These are phyloP conservation scores for Sphagnum fallax DNA, from an alignment of 228 moss, liverwort and hornwort genomes.

Conservation along the genomic window DNA sequence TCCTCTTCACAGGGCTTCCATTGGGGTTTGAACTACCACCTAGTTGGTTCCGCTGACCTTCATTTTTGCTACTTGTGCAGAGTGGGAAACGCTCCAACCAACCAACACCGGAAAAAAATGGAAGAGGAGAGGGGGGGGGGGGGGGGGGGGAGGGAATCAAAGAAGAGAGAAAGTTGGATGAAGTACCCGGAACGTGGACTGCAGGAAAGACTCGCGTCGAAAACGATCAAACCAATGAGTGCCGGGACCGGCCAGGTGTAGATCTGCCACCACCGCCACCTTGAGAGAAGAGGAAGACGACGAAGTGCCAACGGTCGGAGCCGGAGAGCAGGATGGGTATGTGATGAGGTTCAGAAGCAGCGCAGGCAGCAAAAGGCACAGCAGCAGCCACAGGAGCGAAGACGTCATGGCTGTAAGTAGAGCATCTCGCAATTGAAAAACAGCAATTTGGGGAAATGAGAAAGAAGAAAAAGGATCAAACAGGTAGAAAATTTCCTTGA, in stretches of 20 bases:
- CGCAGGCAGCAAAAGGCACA: conserved; percentile 10
- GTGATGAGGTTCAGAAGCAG: conserved; percentile 2
- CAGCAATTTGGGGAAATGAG: too few species aligned
- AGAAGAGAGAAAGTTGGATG: background rate
- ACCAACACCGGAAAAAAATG: too few species aligned
- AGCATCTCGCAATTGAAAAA: too few species aligned
- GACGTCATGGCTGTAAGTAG: too few species aligned
- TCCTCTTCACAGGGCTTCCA: too few species aligned
- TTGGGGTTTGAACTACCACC: too few species aligned
- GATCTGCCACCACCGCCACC: conserved; percentile 47
- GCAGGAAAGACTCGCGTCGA: conserved; percentile 56
- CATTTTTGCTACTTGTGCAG: too few species aligned
- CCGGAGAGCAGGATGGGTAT: conserved; percentile 4
- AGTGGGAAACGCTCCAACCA: too few species aligned
- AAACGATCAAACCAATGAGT: conserved; percentile 46
- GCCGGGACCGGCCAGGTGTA: conserved; percentile 48
- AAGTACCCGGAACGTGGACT: conserved; percentile 20
- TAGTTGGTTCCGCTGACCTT: too few species aligned
- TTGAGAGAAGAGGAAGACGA: conserved; percentile 20
- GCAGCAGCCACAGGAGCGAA: conserved; percentile 1
- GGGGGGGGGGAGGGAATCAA: background rate
- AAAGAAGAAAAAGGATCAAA: too few species aligned
- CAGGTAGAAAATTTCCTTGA: too few species aligned
- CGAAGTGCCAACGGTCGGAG: background rate
- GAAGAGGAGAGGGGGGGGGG: background rate